Evolutionary conservation across 495 filamentous ascomycete genomes (phyloP), one percentile per base, ranked within the genome.

Genomic region (Tuber brumale): DNA sequence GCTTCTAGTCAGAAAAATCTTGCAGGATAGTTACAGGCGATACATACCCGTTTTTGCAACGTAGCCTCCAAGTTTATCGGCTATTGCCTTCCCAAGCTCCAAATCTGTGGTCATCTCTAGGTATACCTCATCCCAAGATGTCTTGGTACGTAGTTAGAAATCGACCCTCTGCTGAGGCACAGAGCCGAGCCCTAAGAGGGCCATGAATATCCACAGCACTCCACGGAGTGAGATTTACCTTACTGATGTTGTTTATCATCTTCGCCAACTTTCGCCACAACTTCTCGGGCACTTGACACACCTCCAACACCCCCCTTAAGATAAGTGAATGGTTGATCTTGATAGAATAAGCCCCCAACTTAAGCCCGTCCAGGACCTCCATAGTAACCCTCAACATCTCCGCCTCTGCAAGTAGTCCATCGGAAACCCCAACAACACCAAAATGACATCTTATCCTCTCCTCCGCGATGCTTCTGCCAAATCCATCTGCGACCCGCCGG

Each of bases 301-400:
- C 92, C 80, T 91, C 88, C 83, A 97, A 97, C 72, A 97, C 87
- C 70, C 94, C 94, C 77, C 97, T 93, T 39, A 97, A 87, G 61
- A 97, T 94, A 82, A 94, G 95, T 74, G 94, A 88, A 87, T 97
- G 93, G 86, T 97, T 97, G 84, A 97, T 87, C 86, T 97, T 97
- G 85, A 97, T 93, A 7, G 90, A 93, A 79, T 89, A 91, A 72
- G 84, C 88, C 75, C 88, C 91, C 72, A 87, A 85, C 39, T 90
- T 92, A 18, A 97, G 86, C 16, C 85, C 85, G 77, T 93, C 89
- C 78, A 97, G 94, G 21, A 97, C 90, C 82, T 97, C 94, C 81
- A 86, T 89, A 31, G 92, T 87, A 77, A 97, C 93, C 71, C 90
- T 85, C 76, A 97, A 84, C 70, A 96, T 90, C 86, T 97, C 94